Conservation (phyloP, 106 monocot genomes). For the Acorus gramineus region DNA sequence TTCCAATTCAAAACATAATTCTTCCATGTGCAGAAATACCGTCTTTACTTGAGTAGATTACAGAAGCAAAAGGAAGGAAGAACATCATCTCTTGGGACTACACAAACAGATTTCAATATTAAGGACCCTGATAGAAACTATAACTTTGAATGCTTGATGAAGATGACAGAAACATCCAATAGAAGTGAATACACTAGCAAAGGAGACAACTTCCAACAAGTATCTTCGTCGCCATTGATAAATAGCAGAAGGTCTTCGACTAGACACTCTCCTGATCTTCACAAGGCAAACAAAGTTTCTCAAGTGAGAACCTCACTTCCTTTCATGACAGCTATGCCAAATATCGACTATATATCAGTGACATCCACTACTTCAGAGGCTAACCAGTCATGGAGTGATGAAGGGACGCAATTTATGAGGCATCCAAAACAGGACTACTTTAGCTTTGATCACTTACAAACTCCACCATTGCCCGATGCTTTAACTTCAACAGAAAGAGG, state of each 20-base stretch:
- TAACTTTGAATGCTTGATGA: constrained; percentile 5
- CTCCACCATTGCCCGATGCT: constrained; percentile 20
- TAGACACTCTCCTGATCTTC: constrained; percentile 2
- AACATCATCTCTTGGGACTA: constrained; percentile 6
- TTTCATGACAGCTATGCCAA: constrained; percentile 17
- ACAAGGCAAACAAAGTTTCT: constrained; percentile 15
- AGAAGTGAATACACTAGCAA: constrained; percentile 3
- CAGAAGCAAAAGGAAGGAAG: constrained; percentile 53
- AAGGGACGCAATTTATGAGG: constrained; percentile 40
- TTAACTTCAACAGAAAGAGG: constrained; percentile 17
- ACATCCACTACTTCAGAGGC: constrained; percentile 21
- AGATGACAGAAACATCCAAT: constrained; percentile 12
- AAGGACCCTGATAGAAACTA: constrained; percentile 13
- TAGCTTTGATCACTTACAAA: constrained; percentile 10
- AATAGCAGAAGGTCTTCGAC: constrained; percentile 9
- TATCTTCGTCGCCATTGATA: constrained; percentile 9
- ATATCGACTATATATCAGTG: constrained; percentile 15
- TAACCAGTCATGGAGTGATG: constrained; percentile 11
- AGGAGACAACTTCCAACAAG: constrained; percentile 14
- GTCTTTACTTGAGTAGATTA: constrained; percentile 67
- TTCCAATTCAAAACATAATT: no score
- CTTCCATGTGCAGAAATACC: constrained; percentile 51
- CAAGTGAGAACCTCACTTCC: constrained; percentile 27
- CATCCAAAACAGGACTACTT: constrained; percentile 31
- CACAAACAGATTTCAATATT: constrained; percentile 21